Evolutionary conservation across 2,329 filamentous ascomycete genomes (phyloP), one percentile per base, ranked within the genome.

Genomic region (Fusarium zealandicum): DNA sequence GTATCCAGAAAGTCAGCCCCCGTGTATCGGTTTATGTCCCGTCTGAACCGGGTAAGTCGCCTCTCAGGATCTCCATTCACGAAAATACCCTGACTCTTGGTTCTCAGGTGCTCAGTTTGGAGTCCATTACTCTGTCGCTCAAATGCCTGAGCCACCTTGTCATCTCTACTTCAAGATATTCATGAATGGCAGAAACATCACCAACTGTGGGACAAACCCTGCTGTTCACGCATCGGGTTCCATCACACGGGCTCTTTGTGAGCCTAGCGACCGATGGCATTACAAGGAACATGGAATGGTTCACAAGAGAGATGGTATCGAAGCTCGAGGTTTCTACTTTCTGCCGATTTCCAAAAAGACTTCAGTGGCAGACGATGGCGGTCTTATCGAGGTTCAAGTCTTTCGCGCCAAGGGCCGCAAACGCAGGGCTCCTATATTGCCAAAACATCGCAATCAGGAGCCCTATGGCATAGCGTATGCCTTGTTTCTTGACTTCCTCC

Each of bases 1-100:
- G 41, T 35, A 61, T 69, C 32, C 69, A 68, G 46, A 76, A 73
- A 57, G 51, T 59, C 17, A 72, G 75, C 12, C 75, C 82, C 2
- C 75, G 68, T 4, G 71, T 80, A 17, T 82, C 83, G 2, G 82
- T 85, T 28, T 86, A 86, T 59, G 76, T 86, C 11, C 81, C 83
- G 2, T 84, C 82, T 1, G 65, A 76, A 4, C 76, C 82, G 67
- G 82, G 82, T 83, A 67, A 51, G 69, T 13, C 6, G 12, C 41
- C 10, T 16, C 5, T n/a, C 37, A 11, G 7, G 4, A 6, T 16
- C 14, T 32, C 9, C n/a, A 17, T 38, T 35, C 17, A 43, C 28
- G 6, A 6, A 28, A 18, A 13, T 27, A 11, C 5, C n/a, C 43
- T 59, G 14, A 62, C 41, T 64, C 32, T 14, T 5, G 25, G 8